A percentile compares a stretch with the other conserved stretches of the same genome.
Evolutionary conservation across 306 rosid genomes (phyloP).

Genomic region (Vicia sativa): DNA sequence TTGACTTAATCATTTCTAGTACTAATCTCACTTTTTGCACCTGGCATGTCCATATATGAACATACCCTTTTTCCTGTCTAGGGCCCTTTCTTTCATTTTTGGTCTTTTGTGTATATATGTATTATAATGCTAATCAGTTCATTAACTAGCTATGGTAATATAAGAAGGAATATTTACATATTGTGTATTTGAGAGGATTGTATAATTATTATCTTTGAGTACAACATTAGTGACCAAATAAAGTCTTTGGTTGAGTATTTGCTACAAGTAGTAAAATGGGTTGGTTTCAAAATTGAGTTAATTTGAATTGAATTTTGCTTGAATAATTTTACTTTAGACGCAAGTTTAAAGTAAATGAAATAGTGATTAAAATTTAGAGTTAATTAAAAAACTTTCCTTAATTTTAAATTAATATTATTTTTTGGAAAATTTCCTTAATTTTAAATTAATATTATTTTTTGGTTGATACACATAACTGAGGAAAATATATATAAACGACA

Average conservation of each 20-base stretch:
- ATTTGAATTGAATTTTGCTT: not conserved
- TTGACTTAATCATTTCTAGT: conserved; percentile 39
- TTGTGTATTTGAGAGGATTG: not conserved
- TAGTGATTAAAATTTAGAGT: no score
- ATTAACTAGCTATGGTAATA: not conserved
- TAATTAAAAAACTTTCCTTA: no score
- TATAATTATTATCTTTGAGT: not conserved
- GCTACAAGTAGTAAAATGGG: not conserved
- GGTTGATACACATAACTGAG: no score
- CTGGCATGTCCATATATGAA: conserved; percentile 28
- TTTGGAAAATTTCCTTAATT: no score
- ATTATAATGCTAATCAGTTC: not conserved
- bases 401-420: no score
- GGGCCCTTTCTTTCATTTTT: conserved; percentile 17
- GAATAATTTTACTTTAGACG: not conserved
- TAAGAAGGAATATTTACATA: not conserved
- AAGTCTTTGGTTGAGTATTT: not conserved
- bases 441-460: no score
- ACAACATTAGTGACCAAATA: not conserved
- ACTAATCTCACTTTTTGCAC: conserved; percentile 36
- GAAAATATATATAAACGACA: no score
- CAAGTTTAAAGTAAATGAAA: not conserved
- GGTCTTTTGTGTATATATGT: not conserved
- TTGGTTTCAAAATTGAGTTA: not conserved
- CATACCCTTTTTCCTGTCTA: conserved; percentile 21